These are phyloP conservation scores for Peronospora belbahrii DNA, from an alignment of 352 stramenopile species.

Conservation along the genomic window DNA sequence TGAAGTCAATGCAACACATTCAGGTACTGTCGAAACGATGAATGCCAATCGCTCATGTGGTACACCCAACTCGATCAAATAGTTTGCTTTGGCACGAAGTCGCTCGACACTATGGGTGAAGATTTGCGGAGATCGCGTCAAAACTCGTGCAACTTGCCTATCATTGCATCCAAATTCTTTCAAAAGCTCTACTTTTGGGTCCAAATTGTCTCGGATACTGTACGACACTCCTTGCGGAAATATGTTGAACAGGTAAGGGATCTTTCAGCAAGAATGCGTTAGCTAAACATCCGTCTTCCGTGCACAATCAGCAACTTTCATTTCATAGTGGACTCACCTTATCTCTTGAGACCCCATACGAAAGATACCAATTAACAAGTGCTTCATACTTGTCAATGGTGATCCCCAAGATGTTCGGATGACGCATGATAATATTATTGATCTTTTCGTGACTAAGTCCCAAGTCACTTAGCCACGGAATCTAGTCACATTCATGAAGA, in stretches of 20 bases:
- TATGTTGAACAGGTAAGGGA: constrained; percentile 46
- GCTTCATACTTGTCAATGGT: constrained; percentile 4
- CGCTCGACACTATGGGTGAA: constrained; percentile 31
- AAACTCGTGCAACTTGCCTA: constrained; percentile 30
- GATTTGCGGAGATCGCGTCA: constrained; percentile 36
- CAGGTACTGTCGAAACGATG: constrained; percentile 31
- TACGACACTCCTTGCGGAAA: constrained; percentile 35
- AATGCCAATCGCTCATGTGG: constrained; percentile 23
- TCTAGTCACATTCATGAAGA: not conserved
- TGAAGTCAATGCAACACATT: constrained; percentile 30
- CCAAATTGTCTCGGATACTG: constrained; percentile 26
- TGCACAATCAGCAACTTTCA: not conserved
- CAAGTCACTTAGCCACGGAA: constrained; percentile 1
- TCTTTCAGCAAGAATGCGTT: constrained; percentile 15
- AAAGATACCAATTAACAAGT: constrained; percentile 7
- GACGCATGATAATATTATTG: constrained; percentile 1
- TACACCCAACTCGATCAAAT: constrained; percentile 28
- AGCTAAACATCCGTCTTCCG: not conserved
- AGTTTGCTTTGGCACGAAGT: constrained; percentile 26
- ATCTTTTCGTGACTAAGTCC: constrained; percentile 7
- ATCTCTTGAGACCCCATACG: constrained; percentile 8
- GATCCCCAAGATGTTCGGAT: constrained; percentile 2
- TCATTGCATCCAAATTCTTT: constrained; percentile 26
- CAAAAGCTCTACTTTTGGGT: constrained; percentile 39
- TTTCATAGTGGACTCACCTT: constrained; percentile 22